Percentiles rank a stretch among this genome's conserved stretches.
Conservation (phyloP, 257 asterid species). For the Forsythia suspensa region DNA sequence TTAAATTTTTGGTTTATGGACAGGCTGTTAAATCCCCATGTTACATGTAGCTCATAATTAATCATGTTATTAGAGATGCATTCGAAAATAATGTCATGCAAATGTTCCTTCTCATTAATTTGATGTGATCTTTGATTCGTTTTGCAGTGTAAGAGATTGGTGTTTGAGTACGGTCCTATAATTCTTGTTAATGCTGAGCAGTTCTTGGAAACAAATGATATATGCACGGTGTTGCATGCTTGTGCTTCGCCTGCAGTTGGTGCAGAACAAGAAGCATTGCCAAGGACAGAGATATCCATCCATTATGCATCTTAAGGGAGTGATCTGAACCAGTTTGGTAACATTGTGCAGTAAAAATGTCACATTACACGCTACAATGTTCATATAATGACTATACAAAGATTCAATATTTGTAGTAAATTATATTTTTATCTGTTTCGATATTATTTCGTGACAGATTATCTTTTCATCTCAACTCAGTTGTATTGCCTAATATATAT, state of each 20-base stretch:
- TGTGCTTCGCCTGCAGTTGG: constrained; percentile 42
- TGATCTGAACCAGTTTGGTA: neutral
- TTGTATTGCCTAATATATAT: neutral
- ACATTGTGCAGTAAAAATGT: neutral
- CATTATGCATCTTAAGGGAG: constrained; percentile 50
- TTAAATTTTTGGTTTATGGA: neutral
- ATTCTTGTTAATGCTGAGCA: constrained; percentile 74
- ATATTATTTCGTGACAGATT: neutral
- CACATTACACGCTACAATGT: neutral
- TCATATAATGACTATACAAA: constrained; percentile 8
- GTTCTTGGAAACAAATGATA: constrained; percentile 64
- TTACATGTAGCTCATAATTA: neutral
- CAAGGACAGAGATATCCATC: constrained; percentile 30
- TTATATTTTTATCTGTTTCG: neutral
- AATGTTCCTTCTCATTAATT: neutral
- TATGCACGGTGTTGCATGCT: constrained; percentile 67
- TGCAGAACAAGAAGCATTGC: constrained; percentile 20
- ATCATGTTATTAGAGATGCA: neutral
- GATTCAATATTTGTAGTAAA: constrained; percentile 20
- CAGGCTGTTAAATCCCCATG: neutral
- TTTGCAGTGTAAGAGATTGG: constrained; percentile 86
- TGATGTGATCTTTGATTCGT: neutral
- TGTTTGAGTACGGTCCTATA: constrained; percentile 76
- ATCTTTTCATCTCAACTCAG: neutral
- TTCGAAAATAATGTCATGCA: neutral